phyloP scores from a whole-genome alignment of 805 yeast species.

The Candida cerambycidarum region DNA sequence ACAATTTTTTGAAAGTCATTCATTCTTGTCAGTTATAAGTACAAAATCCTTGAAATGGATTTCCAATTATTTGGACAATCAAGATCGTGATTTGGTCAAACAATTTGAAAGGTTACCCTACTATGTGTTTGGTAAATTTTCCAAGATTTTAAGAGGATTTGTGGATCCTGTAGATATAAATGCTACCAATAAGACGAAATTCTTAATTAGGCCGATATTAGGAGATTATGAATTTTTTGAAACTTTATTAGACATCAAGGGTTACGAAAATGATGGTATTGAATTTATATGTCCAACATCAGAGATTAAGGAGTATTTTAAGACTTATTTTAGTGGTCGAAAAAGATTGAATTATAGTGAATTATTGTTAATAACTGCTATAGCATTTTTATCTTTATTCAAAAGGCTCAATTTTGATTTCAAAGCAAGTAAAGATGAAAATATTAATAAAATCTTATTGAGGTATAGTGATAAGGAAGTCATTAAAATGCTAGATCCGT shows the following conservation, averaged over 20 bases:
- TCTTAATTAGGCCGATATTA: slow-evolving; percentile 26
- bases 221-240: slow-evolving; percentile 14
- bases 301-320: slow-evolving; percentile 1
- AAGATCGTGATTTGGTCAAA: slow-evolving; percentile 17
- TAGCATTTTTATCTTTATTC: slow-evolving; percentile 5
- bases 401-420: neutral
- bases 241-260: slow-evolving; percentile 5
- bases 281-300: neutral
- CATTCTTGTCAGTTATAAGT: slow-evolving; percentile 35
- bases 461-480: slow-evolving; percentile 15
- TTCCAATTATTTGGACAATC: slow-evolving; percentile 23
- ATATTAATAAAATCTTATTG: neutral
- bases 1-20: slow-evolving; percentile 37
- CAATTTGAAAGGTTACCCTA: slow-evolving; percentile 33
- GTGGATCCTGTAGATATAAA: slow-evolving; percentile 30
- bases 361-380: slow-evolving; percentile 9
- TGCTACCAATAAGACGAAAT: slow-evolving; percentile 17
- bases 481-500: slow-evolving; percentile 13
- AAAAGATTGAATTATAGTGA: slow-evolving; percentile 11
- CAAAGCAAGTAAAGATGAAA: neutral
- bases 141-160: slow-evolving; percentile 24
- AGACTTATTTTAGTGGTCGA: slow-evolving; percentile 5
- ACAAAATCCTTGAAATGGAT: slow-evolving; percentile 35
- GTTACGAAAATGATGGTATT: neutral
- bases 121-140: slow-evolving; percentile 20